Base-by-base conservation (phyloP, 1,284 basidiomycete species). In the Phylloporus sp. region DNA sequence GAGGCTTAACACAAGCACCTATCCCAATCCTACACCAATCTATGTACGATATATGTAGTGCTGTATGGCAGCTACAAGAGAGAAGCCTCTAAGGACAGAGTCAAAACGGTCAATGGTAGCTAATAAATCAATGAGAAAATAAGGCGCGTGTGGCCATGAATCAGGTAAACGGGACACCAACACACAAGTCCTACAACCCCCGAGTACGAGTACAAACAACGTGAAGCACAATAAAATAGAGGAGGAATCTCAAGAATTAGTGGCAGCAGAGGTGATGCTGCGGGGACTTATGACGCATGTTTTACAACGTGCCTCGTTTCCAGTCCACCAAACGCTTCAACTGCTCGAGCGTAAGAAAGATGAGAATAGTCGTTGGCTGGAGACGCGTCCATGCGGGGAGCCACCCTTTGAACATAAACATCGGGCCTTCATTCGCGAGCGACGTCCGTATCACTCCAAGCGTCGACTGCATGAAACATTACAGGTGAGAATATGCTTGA, bases 331-430 rank as follows among this genome's bases (percentile, higher is more conserved):
- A 39, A 19, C 68, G 71, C 56, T 68, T 75, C 45, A 79, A 49
- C 20, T 77, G 75, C 25, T 78, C 94, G 57, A 95, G 85, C 15
- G 91, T 94, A 70, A 95, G 80, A 85, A 95, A 96, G 78, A 94
- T 95, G 62, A 93, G 83, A 71, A 94, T 92, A 47, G 92, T 94
- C 66, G 92, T 95, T 0, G 94, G 94, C 78, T 95, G 93, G 56
- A 96, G 85, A 78, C 94, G 86, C 66, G 88, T 89, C 94, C 94
- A 96, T 27, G 93, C 92, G 1, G 93, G 93, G 15, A 94, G 81
- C 94, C 94, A 94, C 71, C 95, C 93, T 78, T 94, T 95, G 85
- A 97, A 96, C 89, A 97, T 94, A 86, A 96, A 97, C 86, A 91
- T 90, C 6, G 93, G 78, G 10, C 95, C 96, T 78, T 97, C 95